Evolutionary conservation across 2,329 filamentous ascomycete species (phyloP).

Genomic region (Amauroascus verrucosus): DNA sequence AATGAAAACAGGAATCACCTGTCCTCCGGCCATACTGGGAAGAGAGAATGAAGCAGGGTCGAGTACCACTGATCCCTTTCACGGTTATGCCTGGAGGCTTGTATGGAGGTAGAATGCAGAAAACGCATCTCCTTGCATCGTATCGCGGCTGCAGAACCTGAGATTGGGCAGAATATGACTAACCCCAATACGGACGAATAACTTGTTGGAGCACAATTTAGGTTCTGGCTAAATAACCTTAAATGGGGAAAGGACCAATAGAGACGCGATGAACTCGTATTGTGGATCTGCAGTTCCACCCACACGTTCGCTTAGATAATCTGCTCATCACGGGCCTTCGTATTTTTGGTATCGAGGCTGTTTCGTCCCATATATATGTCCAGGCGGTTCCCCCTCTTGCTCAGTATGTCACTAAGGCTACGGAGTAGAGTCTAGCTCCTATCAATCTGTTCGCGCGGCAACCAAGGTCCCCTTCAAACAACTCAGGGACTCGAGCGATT

Average conservation of each 20-base stretch:
- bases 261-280: not conserved
- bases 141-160: too few relatives aligned
- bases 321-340: conserved; percentile 5
- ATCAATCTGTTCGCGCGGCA: too few relatives aligned
- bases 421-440: not conserved
- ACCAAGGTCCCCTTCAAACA: not conserved
- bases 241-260: not conserved
- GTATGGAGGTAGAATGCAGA: too few relatives aligned
- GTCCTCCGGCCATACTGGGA: not conserved
- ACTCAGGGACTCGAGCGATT: not conserved
- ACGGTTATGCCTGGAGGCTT: too few relatives aligned
- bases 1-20: too few relatives aligned
- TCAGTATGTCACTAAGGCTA: too few relatives aligned
- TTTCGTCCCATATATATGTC: not conserved
- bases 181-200: not conserved
- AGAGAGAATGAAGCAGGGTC: not conserved
- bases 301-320: not conserved
- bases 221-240: conserved; percentile 1
- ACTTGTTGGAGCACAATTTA: not conserved
- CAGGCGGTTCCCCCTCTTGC: not conserved
- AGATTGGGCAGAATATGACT: not conserved
- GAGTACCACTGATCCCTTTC: too few relatives aligned
- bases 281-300: not conserved
- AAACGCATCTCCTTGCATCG: too few relatives aligned
- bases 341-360: not conserved